Base-by-base conservation (phyloP, 345 rosid species). In the Clarkia xantiana region DNA sequence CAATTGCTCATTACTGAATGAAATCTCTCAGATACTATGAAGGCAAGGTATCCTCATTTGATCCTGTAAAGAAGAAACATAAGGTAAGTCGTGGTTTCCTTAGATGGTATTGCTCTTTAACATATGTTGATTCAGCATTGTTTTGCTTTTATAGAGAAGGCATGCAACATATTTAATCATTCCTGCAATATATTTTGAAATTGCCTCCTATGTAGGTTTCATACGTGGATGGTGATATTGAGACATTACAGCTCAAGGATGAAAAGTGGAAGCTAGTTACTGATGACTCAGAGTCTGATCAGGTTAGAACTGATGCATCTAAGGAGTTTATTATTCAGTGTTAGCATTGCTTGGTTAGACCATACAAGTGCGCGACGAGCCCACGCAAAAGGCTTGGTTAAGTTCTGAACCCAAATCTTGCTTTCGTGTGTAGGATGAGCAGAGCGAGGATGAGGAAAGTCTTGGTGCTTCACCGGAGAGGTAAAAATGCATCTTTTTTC, bases 161-260 rank as follows among this genome's bases (percentile, higher is more conserved):
- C 36, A 29, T 29, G 7, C 36, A 29, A 5, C 36, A 4, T 50
- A 11, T 43, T 39, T 8, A 14, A 11, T 5, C 13, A 18, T 46
- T 17, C 10, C 23, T 3, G 4, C 25, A 40, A 40, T 42, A 18
- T 18, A 0, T 44, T 10, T 53, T 40, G 42, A 10, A 58, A 49
- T 45, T 2, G 18, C 53, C 36, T 55, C 48, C 47, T 51, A 11
- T 50, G 29, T 60, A 93, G 99, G 77, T 93, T 48, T 2, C 43
- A 13, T 93, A 93, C 57, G 53, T 55, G 47, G 99, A 93, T 47
- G 97, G 97, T 11, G 99, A 93, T 41, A 44, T 58, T 59, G 99
- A 93, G 69, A 48, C 19, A 15, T 70, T 87, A 53, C 39, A 56
- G 69, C 73, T 93, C 25, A 76, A 65, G 58, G 68, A 9, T 58